Base-by-base conservation (phyloP, 2,329 filamentous ascomycete species). In the Cadophora sp. region DNA sequence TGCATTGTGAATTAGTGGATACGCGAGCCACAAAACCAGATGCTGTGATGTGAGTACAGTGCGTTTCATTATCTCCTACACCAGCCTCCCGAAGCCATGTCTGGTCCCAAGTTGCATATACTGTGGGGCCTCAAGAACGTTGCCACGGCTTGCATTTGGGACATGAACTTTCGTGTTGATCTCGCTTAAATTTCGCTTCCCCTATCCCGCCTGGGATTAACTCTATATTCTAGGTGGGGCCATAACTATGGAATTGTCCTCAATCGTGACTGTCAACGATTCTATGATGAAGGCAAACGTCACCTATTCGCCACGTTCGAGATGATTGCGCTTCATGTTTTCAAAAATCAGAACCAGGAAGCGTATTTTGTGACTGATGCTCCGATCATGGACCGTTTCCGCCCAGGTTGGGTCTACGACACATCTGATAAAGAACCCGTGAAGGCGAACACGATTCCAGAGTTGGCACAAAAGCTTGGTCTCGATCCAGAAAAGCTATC, bases 191-290 rank as follows among this genome's bases (percentile, higher is more conserved):
- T 13, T 18, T 43, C 30, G 53, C 36, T 41, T 39, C 53, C 8
- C 51, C 24, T 24, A 6, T 30, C 20, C 33, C 36, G n/a, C 4
- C 30, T 56, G 24, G 3, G n/a, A 18, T 45, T 45, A 14, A 20
- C 18, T 39, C 30, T 1, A 18, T 6, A 7, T 43, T 41, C 18
- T 1, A 22, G 36, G 33, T 30, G 78, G 77, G 77, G 79, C 58
- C 77, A 80, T 73, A 80, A 80, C 70, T 81, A 81, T 66, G 79
- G 79, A n/a, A 81, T 81, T 62, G 78, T 81, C 0, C 79, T 82
- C 41, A 81, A 81, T 70, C 71, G 77, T 27, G 69, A 80, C 11
- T 80, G 74, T 70, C 74, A 80, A 58, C 76, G 78, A n/a, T 79
- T 80, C 70, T 79, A 77, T 65, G 76, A 79, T 55, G 78, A 79